Percentiles rank a stretch among this genome's conserved stretches.
Conservation (phyloP, 345 rosid species). For the Cochlearia excelsa region DNA sequence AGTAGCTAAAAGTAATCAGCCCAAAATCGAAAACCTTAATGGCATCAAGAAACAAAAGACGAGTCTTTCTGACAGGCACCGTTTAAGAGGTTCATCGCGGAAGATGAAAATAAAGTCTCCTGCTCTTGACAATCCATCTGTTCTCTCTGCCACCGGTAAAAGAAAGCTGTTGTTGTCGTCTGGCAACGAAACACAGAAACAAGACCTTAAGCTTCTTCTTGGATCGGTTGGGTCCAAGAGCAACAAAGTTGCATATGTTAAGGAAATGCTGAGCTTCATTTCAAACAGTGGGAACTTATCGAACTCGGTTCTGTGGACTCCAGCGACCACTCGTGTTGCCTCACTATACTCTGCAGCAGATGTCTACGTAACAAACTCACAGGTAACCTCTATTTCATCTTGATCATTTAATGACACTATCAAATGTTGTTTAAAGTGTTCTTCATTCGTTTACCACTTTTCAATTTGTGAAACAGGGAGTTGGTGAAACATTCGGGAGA, state of each 20-base stretch:
- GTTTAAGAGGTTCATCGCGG: constrained; percentile 61
- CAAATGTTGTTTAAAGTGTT: constrained; percentile 19
- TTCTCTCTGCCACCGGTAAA: constrained; percentile 32
- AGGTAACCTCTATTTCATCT: constrained; percentile 43
- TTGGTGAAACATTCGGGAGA: constrained; percentile 97
- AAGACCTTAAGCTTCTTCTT: constrained; percentile 67
- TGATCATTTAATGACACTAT: constrained; percentile 4
- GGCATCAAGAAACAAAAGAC: constrained; percentile 32
- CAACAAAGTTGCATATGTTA: constrained; percentile 77
- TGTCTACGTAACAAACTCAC: constrained; percentile 85
- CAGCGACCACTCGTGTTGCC: constrained; percentile 80
- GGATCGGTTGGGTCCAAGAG: constrained; percentile 99
- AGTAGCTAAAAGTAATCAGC: constrained; percentile 30
- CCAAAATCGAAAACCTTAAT: constrained; percentile 41
- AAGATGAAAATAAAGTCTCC: constrained; percentile 28
- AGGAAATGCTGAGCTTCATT: constrained; percentile 62
- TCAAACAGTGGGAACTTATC: constrained; percentile 64
- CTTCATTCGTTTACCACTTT: constrained; percentile 6
- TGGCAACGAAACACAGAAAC: constrained; percentile 39
- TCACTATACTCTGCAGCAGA: constrained; percentile 95
- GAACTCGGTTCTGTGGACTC: constrained; percentile 70
- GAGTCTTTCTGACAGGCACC: constrained; percentile 50
- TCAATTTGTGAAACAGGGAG: constrained; percentile 48
- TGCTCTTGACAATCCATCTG: constrained; percentile 24
- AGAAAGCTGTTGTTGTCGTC: constrained; percentile 38